Evolutionary conservation across 2,329 filamentous ascomycete genomes (phyloP).

Genomic region (Cladosporium sp.): DNA sequence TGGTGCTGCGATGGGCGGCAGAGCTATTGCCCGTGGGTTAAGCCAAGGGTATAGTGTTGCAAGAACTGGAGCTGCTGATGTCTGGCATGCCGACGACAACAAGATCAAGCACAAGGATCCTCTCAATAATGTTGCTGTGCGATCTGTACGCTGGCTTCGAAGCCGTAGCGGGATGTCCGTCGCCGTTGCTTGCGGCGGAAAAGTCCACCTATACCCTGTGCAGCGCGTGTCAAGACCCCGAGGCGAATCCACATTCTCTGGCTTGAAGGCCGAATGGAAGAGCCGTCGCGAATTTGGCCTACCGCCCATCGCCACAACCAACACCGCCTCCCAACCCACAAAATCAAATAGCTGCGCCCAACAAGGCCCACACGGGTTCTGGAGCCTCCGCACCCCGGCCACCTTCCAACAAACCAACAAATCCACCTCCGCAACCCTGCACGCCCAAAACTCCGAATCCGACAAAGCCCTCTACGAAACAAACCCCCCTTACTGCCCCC

Average conservation of each 20-base stretch:
- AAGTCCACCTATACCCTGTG: constrained; percentile 61
- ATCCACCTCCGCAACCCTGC: neutral
- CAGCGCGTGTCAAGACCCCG: constrained; percentile 41
- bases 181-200: constrained; percentile 60
- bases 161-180: constrained; percentile 59
- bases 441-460: neutral
- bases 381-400: constrained; percentile 32
- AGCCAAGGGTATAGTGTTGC: constrained; percentile 70
- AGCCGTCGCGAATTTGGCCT: constrained; percentile 14
- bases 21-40: constrained; percentile 67
- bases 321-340: constrained; percentile 7
- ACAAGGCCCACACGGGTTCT: constrained; percentile 34
- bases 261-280: constrained; percentile 30
- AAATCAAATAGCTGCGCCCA: constrained; percentile 21
- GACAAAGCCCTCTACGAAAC: constrained; percentile 55
- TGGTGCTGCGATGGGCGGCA: constrained; percentile 56
- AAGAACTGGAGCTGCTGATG: constrained; percentile 61
- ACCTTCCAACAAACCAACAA: neutral
- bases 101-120: constrained; percentile 63
- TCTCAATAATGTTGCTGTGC: constrained; percentile 48
- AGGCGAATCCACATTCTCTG: constrained; percentile 48
- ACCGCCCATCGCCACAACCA: constrained; percentile 15
- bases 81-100: constrained; percentile 71
- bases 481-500: constrained; percentile 90
- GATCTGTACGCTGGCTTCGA: constrained; percentile 62